Base-by-base conservation (phyloP, 2,329 filamentous ascomycete species). In the Drechmeria coniospora region DNA sequence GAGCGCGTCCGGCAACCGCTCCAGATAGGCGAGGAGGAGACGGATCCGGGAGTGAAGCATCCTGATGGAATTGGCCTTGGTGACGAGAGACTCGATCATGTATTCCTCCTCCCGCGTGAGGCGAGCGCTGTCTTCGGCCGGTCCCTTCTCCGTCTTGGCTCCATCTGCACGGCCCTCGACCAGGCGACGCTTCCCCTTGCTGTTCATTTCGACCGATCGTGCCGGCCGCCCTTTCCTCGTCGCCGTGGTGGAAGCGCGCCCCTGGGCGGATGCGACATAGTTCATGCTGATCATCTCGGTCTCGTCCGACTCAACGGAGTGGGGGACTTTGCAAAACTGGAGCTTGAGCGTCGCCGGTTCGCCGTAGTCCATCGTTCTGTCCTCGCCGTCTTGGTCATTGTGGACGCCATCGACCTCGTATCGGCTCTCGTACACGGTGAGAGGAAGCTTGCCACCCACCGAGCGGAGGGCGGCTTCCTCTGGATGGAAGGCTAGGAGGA, bases 281-380 rank as follows among this genome's bases (percentile, higher is more conserved):
- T 94, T 84, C 44, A 98, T 81, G 40, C 81, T 80, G 39, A 98
- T 95, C 84, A 94, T 94, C 53, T 98, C 90, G 1, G 86, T 86
- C 51, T 95, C 86, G 8, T 82, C 83, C 0, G 86, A 93, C 56
- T 95, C 90, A 2, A 95, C 75, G 1, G 78, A 78, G 51, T 90
- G 95, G 2, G 78, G 72, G 8, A 95, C 56, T 46, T 92, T 79
- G 33, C 77, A 71, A 53, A 95, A 95, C 43, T 71, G 78, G 34
- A 90, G 64, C 27, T 65, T 69, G 15, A 74, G 48, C 3, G 59
- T 51, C 1, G 59, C 50, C n/a, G n/a, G n/a, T 19, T 71, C 53
- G 47, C 65, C 50, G 37, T 82, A 79, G 37, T 80, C 76, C 57
- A 87, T 78, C 42, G 75, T 72, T 54, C 73, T 77, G 31, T 78